Percentiles rank a stretch among this genome's conserved stretches.
Conservation (phyloP, 2,329 filamentous ascomycete species). For the Chrysoporthe austroafricana region DNA sequence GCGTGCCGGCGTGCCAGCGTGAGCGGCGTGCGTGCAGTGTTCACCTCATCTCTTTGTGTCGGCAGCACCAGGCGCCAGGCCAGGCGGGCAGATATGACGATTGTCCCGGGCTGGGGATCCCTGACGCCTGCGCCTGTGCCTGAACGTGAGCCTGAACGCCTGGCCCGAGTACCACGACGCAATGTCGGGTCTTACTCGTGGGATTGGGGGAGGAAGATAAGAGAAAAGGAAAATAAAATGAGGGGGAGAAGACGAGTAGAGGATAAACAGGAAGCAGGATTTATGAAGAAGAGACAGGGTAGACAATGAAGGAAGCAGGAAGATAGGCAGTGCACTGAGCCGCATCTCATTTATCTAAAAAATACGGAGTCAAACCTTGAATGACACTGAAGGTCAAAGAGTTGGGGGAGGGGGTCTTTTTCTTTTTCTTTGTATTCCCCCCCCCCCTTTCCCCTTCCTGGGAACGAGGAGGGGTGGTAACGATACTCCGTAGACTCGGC, state of each 20-base stretch:
- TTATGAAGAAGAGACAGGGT: neutral
- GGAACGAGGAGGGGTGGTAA: no score
- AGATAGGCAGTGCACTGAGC: no score
- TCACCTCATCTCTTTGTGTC: neutral
- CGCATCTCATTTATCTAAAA: no score
- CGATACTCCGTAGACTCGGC: no score
- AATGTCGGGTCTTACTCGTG: neutral
- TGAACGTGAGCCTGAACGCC: neutral
- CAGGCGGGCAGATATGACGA: neutral
- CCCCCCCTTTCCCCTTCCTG: no score
- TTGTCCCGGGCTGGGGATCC: slow-evolving; percentile 10
- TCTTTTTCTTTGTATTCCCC: neutral
- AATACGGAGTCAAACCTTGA: no score
- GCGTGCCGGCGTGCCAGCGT: no score
- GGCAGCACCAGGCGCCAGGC: no score
- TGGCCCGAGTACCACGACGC: neutral
- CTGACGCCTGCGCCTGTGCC: neutral
- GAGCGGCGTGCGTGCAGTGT: neutral
- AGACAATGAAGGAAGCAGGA: neutral
- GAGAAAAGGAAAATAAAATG: neutral
- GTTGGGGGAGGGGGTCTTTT: neutral
- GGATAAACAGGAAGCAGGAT: neutral
- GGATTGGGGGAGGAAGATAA: neutral
- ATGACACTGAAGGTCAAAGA: no score
- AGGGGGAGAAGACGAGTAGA: neutral